Evolutionary conservation across 306 rosid species (phyloP).

Genomic region (Casuarina cunninghamiana): DNA sequence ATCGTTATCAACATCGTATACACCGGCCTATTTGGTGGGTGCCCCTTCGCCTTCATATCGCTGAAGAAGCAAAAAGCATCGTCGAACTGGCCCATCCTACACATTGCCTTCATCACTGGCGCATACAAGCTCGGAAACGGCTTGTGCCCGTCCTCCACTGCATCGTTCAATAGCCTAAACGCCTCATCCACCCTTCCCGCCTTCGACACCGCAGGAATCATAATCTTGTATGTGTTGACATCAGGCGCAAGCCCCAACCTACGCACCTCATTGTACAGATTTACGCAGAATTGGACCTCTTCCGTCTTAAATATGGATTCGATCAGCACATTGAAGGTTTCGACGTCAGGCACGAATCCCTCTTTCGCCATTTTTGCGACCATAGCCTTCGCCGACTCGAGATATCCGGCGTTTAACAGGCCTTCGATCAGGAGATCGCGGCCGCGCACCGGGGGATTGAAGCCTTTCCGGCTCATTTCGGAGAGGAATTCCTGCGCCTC

Average conservation of each 20-base stretch:
- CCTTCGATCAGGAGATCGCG: constrained; percentile 93
- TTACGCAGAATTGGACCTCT: constrained; percentile 68
- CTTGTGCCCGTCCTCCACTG: constrained; percentile 61
- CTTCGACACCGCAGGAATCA: constrained; percentile 67
- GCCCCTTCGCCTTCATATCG: constrained; percentile 88
- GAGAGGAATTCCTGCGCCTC: constrained; percentile 70
- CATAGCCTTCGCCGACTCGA: constrained; percentile 78
- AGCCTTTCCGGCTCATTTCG: constrained; percentile 83
- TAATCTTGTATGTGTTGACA: constrained; percentile 71
- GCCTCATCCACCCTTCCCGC: constrained; percentile 66
- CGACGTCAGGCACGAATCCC: constrained; percentile 62
- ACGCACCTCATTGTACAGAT: constrained; percentile 52
- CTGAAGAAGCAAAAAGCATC: constrained; percentile 87
- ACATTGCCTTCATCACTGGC: constrained; percentile 70
- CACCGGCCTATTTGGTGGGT: constrained; percentile 88
- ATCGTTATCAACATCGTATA: constrained; percentile 87
- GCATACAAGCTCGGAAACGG: constrained; percentile 89
- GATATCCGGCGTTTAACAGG: constrained; percentile 62
- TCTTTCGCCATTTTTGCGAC: constrained; percentile 70
- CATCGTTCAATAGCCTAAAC: constrained; percentile 60
- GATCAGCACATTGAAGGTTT: constrained; percentile 62
- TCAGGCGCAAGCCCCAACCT: constrained; percentile 67
- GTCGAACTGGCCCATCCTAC: constrained; percentile 78
- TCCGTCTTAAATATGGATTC: constrained; percentile 51
- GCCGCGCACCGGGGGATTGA: constrained; percentile 79